Base-by-base conservation (phyloP, 108 stramenopile genomes). In the Stephanodiscus minutulus region DNA sequence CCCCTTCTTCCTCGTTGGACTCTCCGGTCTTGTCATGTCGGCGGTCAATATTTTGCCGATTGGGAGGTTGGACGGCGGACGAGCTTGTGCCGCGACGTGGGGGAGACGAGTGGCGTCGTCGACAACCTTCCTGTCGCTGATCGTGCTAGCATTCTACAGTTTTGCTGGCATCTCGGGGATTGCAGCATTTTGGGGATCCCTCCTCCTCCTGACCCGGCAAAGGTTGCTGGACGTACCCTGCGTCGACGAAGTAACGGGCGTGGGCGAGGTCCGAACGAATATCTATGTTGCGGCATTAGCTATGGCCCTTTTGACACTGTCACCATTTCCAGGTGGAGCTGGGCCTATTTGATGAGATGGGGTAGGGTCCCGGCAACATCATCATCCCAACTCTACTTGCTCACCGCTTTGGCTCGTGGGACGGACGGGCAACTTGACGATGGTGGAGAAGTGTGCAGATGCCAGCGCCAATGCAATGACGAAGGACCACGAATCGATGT, bases 1-100 rank as follows among this genome's bases (percentile, higher is more conserved):
- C 66, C 95, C 95, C 9, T 53, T 92, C 21, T 89, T 91, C 37
- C 24, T 96, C 46, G 76, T 91, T 46, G 97, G 97, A 52, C 70
- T 88, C 27, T 70, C 83, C n/a, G 97, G 96, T n/a, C 60, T 95
- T 12, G 56, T 93, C 9, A 80, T 84, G 17, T 89, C 85, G 36
- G 94, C 95, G 11, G 73, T 97, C n/a, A 92, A 95, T 66, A 66
- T 95, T 39, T 64, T 97, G 48, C 97, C 97, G 0, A 86, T 98
- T 33, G 94, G 94, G 37, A 70, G 93, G 53, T 76, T 96, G 17
- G 96, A 98, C 72, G 97, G 97, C 22, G 96, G 94, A 13, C 64
- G 96, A n/a, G 91, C 91, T 15, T 78, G 67, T 49, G 68, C 85
- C 41, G 85, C 94, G 7, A 82, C 70, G 0, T 83, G 87, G 54